Conservation (phyloP, 139 green algal genomes). For the Closterium sp. region DNA sequence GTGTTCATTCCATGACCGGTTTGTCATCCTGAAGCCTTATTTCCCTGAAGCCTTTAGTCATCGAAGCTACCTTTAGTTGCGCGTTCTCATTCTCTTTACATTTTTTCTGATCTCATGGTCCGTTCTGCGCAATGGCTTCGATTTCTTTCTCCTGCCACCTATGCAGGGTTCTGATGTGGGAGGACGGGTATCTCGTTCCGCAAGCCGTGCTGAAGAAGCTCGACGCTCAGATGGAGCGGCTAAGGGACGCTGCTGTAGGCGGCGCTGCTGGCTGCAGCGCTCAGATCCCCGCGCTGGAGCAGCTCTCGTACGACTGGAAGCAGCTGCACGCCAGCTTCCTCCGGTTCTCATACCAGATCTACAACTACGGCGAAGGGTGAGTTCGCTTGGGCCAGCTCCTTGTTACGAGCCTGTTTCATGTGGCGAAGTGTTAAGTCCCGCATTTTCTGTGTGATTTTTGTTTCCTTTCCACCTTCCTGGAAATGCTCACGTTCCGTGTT, state of each 20-base stretch:
- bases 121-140: neutral
- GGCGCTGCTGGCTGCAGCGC: neutral
- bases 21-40: neutral
- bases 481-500: too few relatives aligned
- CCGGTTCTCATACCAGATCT: conserved; percentile 19
- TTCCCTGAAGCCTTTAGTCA: neutral
- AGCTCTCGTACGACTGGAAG: neutral
- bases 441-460: too few relatives aligned
- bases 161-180: conserved; percentile 22
- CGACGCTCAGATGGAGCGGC: neutral
- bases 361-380: conserved; percentile 33
- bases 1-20: neutral
- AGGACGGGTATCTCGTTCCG: conserved; percentile 13
- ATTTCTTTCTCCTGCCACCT: neutral
- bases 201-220: neutral
- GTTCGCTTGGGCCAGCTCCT: neutral
- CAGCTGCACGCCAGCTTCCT: neutral
- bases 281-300: neutral
- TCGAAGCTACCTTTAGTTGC: too few relatives aligned
- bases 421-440: too few relatives aligned
- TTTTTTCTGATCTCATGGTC: neutral
- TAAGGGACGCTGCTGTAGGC: neutral
- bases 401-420: neutral
- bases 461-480: neutral
- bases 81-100: too few relatives aligned